Evolutionary conservation across 306 rosid genomes (phyloP), one percentile per base, ranked within the genome.

Genomic region (Bauhinia variegata): DNA sequence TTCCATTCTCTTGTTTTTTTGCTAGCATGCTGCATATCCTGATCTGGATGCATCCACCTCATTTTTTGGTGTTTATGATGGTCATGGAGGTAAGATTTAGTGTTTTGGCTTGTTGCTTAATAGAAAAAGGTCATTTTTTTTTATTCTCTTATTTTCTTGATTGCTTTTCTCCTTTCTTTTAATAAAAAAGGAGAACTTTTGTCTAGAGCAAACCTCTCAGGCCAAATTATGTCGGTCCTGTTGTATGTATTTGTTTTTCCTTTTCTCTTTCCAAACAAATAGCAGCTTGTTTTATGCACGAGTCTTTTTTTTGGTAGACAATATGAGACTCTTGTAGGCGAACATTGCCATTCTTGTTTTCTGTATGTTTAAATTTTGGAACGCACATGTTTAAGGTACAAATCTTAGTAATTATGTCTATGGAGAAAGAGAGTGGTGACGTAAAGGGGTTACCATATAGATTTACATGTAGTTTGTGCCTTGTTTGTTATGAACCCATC

Each of bases 21-120:
- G 84, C 63, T 80, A 93, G 98, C 99, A 93, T 81, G 95, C 96
- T 58, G 97, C 99, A 46, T 82, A 69, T 86, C 95, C 96, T 59
- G 85, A 90, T 88, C 89, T 93, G 70, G 99, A 86, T 86, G 80
- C 44, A 9, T 74, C 88, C 50, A 88, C 97, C 70, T 93, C 99
- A 2, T 93, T 93, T 87, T 93, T 90, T 73, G 97, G 96, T 78
- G 99, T 93, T 73, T 93, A 81, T 72, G 97, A 93, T 83, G 99
- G 96, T 66, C 97, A 93, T 78, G 99, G 99, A 90, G 97, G 99
- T 93, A 85, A 84, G 80, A 82, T 62, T 58, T 75, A 34, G 50
- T 58, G 34, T 65, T 62, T 82, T 33, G 39, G 34, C 47, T 72
- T 52, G 47, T 47, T 28, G 16, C 41, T 70, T 31, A 60, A 30